Conservation (phyloP, 805 yeast species). For the Barnettozyma populi region DNA sequence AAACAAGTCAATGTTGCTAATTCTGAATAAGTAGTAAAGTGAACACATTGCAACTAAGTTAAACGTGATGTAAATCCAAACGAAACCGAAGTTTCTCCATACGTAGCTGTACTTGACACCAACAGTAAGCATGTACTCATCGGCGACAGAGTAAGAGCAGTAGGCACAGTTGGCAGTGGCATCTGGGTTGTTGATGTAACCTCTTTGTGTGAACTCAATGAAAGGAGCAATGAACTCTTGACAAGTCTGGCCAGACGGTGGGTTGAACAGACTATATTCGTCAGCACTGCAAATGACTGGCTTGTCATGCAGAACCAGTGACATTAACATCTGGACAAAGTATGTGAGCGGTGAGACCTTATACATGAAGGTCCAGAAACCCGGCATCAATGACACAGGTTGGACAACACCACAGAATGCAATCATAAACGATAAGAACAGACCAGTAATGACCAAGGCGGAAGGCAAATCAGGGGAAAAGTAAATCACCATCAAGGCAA, state of each 20-base stretch:
- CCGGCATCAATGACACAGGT: slow-evolving; percentile 46
- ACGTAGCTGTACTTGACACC: slow-evolving; percentile 40
- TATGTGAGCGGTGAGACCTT: slow-evolving; percentile 60
- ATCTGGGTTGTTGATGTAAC: slow-evolving; percentile 52
- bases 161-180: slow-evolving; percentile 45
- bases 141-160: slow-evolving; percentile 39
- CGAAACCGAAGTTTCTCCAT: slow-evolving; percentile 66
- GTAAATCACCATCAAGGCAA: slow-evolving; percentile 47
- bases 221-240: slow-evolving; percentile 40
- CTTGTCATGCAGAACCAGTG: slow-evolving; percentile 43
- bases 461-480: slow-evolving; percentile 65
- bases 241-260: slow-evolving; percentile 61
- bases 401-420: slow-evolving; percentile 35
- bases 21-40: slow-evolving; percentile 12
- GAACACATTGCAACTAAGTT: slow-evolving; percentile 26
- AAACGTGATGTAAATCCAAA: slow-evolving; percentile 47
- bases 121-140: slow-evolving; percentile 39
- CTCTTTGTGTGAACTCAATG: slow-evolving; percentile 38
- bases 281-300: slow-evolving; percentile 40
- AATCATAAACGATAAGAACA: slow-evolving; percentile 29
- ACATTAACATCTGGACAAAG: slow-evolving; percentile 47
- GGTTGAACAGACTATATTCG: slow-evolving; percentile 47
- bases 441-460: slow-evolving; percentile 56
- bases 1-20: slow-evolving; percentile 4
- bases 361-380: slow-evolving; percentile 74